These are phyloP conservation scores for Trypanosoma conorhini DNA, from an alignment of 208 protist species.

Conservation along the genomic window DNA sequence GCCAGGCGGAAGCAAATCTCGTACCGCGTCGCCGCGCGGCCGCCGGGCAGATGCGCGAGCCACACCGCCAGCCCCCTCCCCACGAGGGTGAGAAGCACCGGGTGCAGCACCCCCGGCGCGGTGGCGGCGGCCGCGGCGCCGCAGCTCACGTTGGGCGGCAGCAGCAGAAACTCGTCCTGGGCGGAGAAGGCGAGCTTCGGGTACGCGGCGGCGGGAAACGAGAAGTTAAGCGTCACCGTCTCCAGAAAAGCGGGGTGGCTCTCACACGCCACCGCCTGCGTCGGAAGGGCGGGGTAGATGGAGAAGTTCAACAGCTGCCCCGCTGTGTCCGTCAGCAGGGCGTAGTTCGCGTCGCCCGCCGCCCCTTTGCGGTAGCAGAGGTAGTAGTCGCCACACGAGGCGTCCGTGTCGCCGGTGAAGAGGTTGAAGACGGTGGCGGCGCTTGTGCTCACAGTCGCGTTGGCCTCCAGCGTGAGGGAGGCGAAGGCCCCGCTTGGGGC, in stretches of 20 bases:
- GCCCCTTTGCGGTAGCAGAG: conserved; percentile 64
- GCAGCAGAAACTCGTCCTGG: conserved; percentile 56
- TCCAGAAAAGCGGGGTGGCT: conserved; percentile 48
- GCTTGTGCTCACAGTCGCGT: conserved; percentile 27
- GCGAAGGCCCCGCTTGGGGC: conserved; percentile 57
- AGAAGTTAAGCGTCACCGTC: conserved; percentile 66
- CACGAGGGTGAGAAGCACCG: neutral
- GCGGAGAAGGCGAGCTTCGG: conserved; percentile 55
- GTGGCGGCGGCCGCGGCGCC: neutral
- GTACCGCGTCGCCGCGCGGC: conserved; percentile 36
- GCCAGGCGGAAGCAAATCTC: conserved; percentile 67
- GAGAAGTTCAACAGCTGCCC: conserved; percentile 50
- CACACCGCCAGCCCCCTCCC: conserved; percentile 29
- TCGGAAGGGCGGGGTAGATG: conserved; percentile 56
- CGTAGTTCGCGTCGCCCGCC: conserved; percentile 34
- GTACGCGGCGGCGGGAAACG: conserved; percentile 38
- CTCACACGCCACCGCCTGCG: conserved; percentile 33
- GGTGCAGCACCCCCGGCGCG: neutral
- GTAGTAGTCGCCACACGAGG: conserved; percentile 81
- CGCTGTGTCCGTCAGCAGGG: conserved; percentile 46
- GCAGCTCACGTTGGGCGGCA: conserved; percentile 27
- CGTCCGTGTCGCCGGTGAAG: conserved; percentile 35
- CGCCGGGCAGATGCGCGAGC: conserved; percentile 53
- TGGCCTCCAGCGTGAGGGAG: conserved; percentile 45
- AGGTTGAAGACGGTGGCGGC: conserved; percentile 49